phyloP scores from a whole-genome alignment of 768 basidiomycete species.

The Candolleomyces eurysporus region DNA sequence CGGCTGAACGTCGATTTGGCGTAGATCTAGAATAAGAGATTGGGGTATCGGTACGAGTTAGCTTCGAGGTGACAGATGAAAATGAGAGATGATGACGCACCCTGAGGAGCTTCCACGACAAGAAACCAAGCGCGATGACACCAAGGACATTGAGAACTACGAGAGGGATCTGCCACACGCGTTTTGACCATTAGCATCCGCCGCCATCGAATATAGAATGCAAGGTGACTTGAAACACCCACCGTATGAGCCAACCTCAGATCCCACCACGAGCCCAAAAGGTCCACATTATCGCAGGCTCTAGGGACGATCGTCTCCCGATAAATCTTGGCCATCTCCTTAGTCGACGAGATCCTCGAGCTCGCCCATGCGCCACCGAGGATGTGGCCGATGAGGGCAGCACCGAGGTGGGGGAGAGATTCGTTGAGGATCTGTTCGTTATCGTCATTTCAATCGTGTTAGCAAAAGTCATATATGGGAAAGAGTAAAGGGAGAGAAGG shows the following conservation, averaged over 20 bases:
- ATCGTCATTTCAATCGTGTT: background rate
- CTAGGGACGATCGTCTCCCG: conserved; percentile 30
- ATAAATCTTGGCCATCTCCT: conserved; percentile 30
- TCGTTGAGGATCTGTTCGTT: conserved; percentile 44
- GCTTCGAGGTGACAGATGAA: too few species aligned
- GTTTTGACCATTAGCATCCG: background rate
- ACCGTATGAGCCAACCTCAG: conserved; percentile 34
- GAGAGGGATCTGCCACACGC: conserved; percentile 33
- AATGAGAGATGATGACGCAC: conserved; percentile 18
- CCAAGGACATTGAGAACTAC: conserved; percentile 35
- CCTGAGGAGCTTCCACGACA: conserved; percentile 43
- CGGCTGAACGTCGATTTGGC: too few species aligned
- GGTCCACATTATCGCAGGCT: conserved; percentile 38
- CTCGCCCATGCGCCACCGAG: conserved; percentile 48
- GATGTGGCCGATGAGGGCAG: conserved; percentile 43
- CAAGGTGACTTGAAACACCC: too few species aligned
- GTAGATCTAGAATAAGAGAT: too few species aligned
- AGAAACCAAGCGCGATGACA: conserved; percentile 32
- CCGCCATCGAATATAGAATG: too few species aligned
- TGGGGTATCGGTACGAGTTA: too few species aligned
- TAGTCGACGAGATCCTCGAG: conserved; percentile 37
- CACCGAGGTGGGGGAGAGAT: conserved; percentile 50
- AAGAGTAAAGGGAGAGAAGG: background rate
- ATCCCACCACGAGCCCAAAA: conserved; percentile 44
- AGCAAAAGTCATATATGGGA: background rate